These are phyloP conservation scores for Phytopythium cucurbitacearum DNA, from an alignment of 352 stramenopile species.

Conservation along the genomic window DNA sequence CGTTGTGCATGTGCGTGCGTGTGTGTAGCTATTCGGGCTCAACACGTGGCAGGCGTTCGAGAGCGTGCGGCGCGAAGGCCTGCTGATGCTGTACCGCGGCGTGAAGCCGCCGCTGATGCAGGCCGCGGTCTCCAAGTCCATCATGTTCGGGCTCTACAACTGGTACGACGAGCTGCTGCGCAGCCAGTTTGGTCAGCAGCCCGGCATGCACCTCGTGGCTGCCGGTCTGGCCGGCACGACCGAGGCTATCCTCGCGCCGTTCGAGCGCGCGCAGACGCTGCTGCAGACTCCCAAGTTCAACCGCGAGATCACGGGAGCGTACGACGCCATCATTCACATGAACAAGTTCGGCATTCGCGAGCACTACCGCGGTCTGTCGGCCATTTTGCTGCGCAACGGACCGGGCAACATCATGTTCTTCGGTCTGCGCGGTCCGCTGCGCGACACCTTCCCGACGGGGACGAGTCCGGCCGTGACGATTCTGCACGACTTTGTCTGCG, in stretches of 20 bases:
- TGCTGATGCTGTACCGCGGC: slow-evolving; percentile 75
- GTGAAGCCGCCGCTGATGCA: slow-evolving; percentile 81
- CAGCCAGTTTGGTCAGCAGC: slow-evolving; percentile 33
- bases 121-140: slow-evolving; percentile 81
- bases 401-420: slow-evolving; percentile 87
- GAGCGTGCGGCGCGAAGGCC: slow-evolving; percentile 60
- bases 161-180: slow-evolving; percentile 70
- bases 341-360: slow-evolving; percentile 76
- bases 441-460: slow-evolving; percentile 50
- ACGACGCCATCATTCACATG: slow-evolving; percentile 74
- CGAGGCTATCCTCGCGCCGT: slow-evolving; percentile 78
- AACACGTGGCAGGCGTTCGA: slow-evolving; percentile 66
- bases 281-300: slow-evolving; percentile 88
- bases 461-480: slow-evolving; percentile 40
- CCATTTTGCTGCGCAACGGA: slow-evolving; percentile 82
- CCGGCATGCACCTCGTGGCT: slow-evolving; percentile 44
- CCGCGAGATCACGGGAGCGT: slow-evolving; percentile 63
- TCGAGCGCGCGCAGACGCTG: slow-evolving; percentile 85
- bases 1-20: slow-evolving; percentile 4
- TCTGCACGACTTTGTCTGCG: slow-evolving; percentile 81
- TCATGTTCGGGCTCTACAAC: slow-evolving; percentile 91
- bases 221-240: slow-evolving; percentile 74
- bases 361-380: slow-evolving; percentile 76
- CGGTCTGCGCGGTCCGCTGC: slow-evolving; percentile 69
- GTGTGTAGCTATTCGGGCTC: slow-evolving; percentile 60